Evolutionary conservation across 2,329 filamentous ascomycete species (phyloP), one percentile per base, ranked within the genome.

Genomic region (Monosporascus sp.): DNA sequence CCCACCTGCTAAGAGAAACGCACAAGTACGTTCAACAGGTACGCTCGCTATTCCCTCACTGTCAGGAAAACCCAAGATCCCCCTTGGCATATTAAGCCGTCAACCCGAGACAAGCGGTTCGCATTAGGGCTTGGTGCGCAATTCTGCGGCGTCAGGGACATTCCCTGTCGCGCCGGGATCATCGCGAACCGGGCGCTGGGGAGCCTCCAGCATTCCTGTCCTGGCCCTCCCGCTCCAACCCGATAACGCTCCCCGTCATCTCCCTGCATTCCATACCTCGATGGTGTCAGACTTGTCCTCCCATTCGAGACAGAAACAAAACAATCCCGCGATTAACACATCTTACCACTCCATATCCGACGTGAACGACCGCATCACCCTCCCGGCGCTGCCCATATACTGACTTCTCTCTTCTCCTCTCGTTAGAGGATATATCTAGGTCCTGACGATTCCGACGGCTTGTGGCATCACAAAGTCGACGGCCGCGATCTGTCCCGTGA

Each of bases 181-280:
- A 26, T 41, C 48, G 22, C 31, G 37, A 54, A 51, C 26, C 20
- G 43, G 22, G 22, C 2, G 38, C 55, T 55, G 58, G 53, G 60
- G 58, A 60, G 53, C 53, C 54, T 59, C 55, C 60, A 58, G 26
- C 65, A 67, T 67, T 68, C 64, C 62, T 63, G 55, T 55, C 54
- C 49, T 53, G 31, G 52, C 60, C 60, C 60, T 56, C 56, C 43
- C 43, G 43, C 43, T 46, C 43, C n/a, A 46, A 31, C 43, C 43
- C 43, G 43, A 46, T 27, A 46, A 31, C 43, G 22, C 43, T 27
- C 24, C 24, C 43, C 41, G 41, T 19, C 38, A 11, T 27, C 22
- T 46, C 43, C 43, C 43, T 46, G 24, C 22, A 31, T 46, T 46
- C 43, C 43, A 46, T 31, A 22, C n/a, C 14, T 24, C 20, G 22